These are phyloP conservation scores for Boletus sensibilis DNA, from an alignment of 768 basidiomycete species.

Conservation along the genomic window DNA sequence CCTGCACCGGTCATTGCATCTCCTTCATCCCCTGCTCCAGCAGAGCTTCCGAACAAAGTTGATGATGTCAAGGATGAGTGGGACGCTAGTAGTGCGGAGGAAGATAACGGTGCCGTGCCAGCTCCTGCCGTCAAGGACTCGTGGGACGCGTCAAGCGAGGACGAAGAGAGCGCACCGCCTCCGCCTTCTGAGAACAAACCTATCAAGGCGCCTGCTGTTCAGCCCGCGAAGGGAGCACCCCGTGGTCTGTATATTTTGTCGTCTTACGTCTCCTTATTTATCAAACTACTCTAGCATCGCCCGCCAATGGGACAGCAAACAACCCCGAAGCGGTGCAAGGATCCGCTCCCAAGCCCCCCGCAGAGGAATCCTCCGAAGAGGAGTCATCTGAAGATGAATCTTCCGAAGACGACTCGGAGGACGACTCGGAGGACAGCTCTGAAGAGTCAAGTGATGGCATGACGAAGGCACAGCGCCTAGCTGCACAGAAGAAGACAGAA, in stretches of 20 bases:
- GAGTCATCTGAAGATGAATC: constrained; percentile 42
- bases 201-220: constrained; percentile 5
- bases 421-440: constrained; percentile 43
- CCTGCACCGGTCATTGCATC: constrained; percentile 27
- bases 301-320: constrained; percentile 6
- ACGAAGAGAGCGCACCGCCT: constrained; percentile 40
- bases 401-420: constrained; percentile 49
- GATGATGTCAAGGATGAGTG: constrained; percentile 50
- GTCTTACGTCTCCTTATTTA: not conserved
- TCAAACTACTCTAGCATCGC: not conserved
- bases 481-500: constrained; percentile 73
- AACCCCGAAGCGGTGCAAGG: constrained; percentile 26
- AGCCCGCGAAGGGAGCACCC: constrained; percentile 1
- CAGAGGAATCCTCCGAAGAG: constrained; percentile 30
- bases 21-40: constrained; percentile 26
- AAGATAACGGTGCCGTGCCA: constrained; percentile 29
- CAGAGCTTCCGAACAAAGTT: constrained; percentile 25
- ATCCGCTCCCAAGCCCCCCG: constrained; percentile 28
- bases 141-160: constrained; percentile 72
- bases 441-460: constrained; percentile 61
- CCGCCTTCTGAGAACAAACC: constrained; percentile 16
- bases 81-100: constrained; percentile 50
- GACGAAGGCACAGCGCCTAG: constrained; percentile 63
- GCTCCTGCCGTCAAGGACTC: constrained; percentile 45
- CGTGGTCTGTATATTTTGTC: constrained; percentile 12